A percentile compares a stretch with the other conserved stretches of the same genome.
These are phyloP conservation scores for Chara braunii DNA, from an alignment of 139 green algal genomes.

Conservation along the genomic window DNA sequence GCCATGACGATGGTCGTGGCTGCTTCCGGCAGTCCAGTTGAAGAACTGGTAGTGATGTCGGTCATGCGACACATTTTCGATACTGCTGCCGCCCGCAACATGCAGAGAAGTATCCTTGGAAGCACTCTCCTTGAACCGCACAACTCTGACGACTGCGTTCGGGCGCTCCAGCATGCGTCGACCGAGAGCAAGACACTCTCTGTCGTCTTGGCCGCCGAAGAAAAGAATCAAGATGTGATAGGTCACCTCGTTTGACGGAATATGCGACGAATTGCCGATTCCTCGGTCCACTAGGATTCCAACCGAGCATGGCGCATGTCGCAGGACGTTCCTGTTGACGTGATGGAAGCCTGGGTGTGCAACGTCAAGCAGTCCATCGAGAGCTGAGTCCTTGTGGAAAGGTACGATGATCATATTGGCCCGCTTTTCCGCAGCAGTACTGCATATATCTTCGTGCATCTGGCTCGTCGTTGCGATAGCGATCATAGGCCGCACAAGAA, in stretches of 20 bases:
- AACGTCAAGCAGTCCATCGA: slow-evolving; percentile 20
- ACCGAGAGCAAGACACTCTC: slow-evolving; percentile 24
- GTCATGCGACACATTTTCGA: too few species aligned
- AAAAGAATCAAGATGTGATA: slow-evolving; percentile 31
- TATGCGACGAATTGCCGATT: slow-evolving; percentile 11
- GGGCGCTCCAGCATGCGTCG: slow-evolving; percentile 35
- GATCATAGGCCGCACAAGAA: slow-evolving; percentile 23
- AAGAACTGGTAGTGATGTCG: too few species aligned
- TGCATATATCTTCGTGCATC: slow-evolving; percentile 42
- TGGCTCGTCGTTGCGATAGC: slow-evolving; percentile 25
- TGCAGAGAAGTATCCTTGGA: too few species aligned
- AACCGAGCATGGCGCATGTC: slow-evolving; percentile 24
- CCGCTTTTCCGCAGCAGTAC: slow-evolving; percentile 27
- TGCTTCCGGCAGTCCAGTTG: too few species aligned
- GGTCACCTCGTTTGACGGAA: not conserved
- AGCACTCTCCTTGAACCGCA: too few species aligned
- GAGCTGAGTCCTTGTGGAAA: slow-evolving; percentile 20
- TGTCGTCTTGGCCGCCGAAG: slow-evolving; percentile 37
- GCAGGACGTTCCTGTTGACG: slow-evolving; percentile 30
- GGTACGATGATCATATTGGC: slow-evolving; percentile 34
- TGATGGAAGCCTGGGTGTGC: slow-evolving; percentile 14
- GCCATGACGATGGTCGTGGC: too few species aligned
- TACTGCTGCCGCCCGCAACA: too few species aligned
- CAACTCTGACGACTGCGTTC: slow-evolving; percentile 5
- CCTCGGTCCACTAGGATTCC: slow-evolving; percentile 30